These are phyloP conservation scores for Agapanthus africanus DNA, from an alignment of 106 monocot genomes.

Conservation along the genomic window DNA sequence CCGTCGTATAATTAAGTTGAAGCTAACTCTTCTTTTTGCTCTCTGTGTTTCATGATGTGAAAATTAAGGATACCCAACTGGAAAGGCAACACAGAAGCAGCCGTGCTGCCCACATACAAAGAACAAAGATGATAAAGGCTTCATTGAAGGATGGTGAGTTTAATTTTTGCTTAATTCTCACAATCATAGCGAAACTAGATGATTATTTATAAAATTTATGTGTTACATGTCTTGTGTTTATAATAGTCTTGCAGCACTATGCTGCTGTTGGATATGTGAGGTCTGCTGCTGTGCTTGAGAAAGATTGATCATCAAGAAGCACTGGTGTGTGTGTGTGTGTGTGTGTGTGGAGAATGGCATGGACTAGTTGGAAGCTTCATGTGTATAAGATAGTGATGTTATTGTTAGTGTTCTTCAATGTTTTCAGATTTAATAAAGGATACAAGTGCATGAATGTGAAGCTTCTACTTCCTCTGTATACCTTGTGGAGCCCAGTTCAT, in stretches of 20 bases:
- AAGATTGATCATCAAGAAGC: too few species aligned
- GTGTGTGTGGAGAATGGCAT: too few species aligned
- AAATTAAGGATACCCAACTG: slow-evolving; percentile 6
- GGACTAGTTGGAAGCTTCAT: too few species aligned
- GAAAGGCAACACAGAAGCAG: slow-evolving; percentile 3
- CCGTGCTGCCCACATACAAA: slow-evolving; percentile 12
- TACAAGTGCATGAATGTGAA: too few species aligned
- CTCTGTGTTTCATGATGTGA: background rate
- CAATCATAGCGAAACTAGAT: background rate
- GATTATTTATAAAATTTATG: background rate
- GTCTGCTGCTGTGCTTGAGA: background rate
- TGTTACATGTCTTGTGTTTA: background rate
- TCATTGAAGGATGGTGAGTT: slow-evolving; percentile 37
- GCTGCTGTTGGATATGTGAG: slow-evolving; percentile 8
- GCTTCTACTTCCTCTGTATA: too few species aligned
- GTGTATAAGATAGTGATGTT: background rate
- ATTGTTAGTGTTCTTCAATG: background rate
- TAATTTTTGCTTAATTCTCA: too few species aligned
- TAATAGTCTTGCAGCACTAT: slow-evolving; percentile 3
- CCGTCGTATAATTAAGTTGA: too few species aligned
- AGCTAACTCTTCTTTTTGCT: too few species aligned
- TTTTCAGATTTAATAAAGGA: too few species aligned
- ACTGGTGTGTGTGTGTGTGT: too few species aligned
- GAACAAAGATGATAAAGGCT: slow-evolving; percentile 24
- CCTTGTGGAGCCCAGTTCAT: too few species aligned